These are phyloP conservation scores for Curvularia sp. DNA, from an alignment of 2,329 filamentous ascomycete species.

Conservation along the genomic window DNA sequence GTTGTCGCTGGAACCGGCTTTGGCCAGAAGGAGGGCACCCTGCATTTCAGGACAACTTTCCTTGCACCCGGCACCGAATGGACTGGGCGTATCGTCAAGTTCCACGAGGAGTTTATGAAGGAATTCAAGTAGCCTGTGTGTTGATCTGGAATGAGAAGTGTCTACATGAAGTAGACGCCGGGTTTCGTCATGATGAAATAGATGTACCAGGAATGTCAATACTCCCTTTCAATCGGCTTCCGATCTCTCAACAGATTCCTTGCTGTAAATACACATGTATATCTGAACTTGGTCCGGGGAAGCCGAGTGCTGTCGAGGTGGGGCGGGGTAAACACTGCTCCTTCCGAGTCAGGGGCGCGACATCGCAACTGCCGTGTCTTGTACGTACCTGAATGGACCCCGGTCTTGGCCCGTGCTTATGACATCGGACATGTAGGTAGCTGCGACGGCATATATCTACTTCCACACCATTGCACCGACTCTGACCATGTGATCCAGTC, in stretches of 20 bases:
- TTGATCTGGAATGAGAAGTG: neutral
- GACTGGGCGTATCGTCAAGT: constrained; percentile 85
- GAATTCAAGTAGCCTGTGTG: constrained; percentile 63
- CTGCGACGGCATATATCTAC: neutral
- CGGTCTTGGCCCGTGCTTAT: constrained; percentile 13
- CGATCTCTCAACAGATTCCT: neutral
- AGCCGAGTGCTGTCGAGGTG: neutral
- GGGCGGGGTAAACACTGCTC: constrained; percentile 8
- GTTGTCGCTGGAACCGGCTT: constrained; percentile 93
- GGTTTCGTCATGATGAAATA: neutral
- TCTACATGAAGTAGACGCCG: neutral
- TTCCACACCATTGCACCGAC: neutral
- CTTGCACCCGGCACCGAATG: constrained; percentile 95
- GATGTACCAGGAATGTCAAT: neutral
- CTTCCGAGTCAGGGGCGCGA: constrained; percentile 6
- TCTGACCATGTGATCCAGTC: neutral
- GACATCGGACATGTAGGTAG: constrained; percentile 10
- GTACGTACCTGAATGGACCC: constrained; percentile 18
- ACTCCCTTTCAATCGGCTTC: neutral
- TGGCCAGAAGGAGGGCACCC: constrained; percentile 86
- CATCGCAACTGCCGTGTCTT: constrained; percentile 16
- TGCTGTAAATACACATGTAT: neutral
- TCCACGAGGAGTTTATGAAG: constrained; percentile 90
- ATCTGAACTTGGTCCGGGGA: neutral
- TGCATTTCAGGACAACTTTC: constrained; percentile 97